Conservation (phyloP, 192 early-diverging fungal species). For the Coemansia brasiliensis region DNA sequence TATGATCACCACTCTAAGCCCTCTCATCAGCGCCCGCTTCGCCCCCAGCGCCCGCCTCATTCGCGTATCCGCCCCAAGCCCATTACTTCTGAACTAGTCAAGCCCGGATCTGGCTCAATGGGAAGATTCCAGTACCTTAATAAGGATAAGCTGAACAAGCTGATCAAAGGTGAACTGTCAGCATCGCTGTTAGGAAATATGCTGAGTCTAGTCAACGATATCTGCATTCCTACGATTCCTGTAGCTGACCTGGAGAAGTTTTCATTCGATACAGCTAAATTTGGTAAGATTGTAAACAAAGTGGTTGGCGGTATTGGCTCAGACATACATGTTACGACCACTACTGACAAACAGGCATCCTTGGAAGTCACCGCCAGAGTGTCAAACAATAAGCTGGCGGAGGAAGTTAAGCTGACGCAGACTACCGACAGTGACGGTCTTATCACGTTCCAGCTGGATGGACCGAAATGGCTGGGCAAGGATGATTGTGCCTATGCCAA, state of each 20-base stretch:
- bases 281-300: slow-evolving; percentile 32
- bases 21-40: neutral
- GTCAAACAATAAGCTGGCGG: slow-evolving; percentile 40
- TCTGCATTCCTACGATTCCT: slow-evolving; percentile 39
- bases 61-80: slow-evolving; percentile 10
- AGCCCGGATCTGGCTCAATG: neutral
- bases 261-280: slow-evolving; percentile 31
- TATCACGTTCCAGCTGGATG: slow-evolving; percentile 35
- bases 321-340: slow-evolving; percentile 32
- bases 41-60: neutral
- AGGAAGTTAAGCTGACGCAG: slow-evolving; percentile 33
- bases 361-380: slow-evolving; percentile 33
- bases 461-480: slow-evolving; percentile 43
- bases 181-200: slow-evolving; percentile 11
- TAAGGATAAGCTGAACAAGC: slow-evolving; percentile 18
- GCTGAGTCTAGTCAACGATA: slow-evolving; percentile 16
- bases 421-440: slow-evolving; percentile 29
- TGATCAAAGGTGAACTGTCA: slow-evolving; percentile 33
- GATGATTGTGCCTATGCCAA: slow-evolving; percentile 44
- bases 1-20: neutral
- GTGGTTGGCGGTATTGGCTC: slow-evolving; percentile 43
- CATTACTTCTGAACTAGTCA: neutral
- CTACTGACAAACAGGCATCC: slow-evolving; percentile 28
- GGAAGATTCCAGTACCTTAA: slow-evolving; percentile 20
- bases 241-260: slow-evolving; percentile 29